Evolutionary conservation across 192 early-diverging fungal genomes (phyloP), one percentile per base, ranked within the genome.

Genomic region (Umbelopsis vinacea): DNA sequence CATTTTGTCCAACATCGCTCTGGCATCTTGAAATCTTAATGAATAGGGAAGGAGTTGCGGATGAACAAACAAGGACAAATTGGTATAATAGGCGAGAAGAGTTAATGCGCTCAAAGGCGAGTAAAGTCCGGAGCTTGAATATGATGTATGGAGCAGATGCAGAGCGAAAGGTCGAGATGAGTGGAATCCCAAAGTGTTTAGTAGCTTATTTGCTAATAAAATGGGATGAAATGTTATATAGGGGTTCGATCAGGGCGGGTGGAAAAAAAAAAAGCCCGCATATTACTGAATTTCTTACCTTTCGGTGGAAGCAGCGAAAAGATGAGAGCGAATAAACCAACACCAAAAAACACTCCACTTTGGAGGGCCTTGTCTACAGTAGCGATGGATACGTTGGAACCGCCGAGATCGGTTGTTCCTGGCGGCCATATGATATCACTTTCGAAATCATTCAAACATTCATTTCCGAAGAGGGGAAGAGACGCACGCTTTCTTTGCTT

Each of bases 341-440:
- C 50, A 6, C 79, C 79, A 71, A 80, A 80, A n/a, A 80, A 73
- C 2, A 80, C 68, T 17, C 79, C 79, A 38, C 75, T 73, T 29
- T 80, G 50, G 3, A 79, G 52, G 1, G 60, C 57, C 19, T 50
- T 66, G 15, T 74, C 67, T 22, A 67, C 45, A 0, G 46, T 33
- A 12, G 47, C 21, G 46, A 72, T 37, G 14, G 71, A 29, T 24
- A 48, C 53, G 12, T 29, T 8, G 21, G 74, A 8, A 37, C 12
- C 37, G 15, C 4, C n/a, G 48, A 7, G 4, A 21, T 6, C 12
- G 22, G 35, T 15, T 37, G 9, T 22, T 21, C 29, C 33, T 0
- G 46, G 9, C 6, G 22, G 24, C 50, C 35, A 40, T 22, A 1
- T 0, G 2, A 33, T 15, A 52, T 53, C 69, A 19, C 22, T 52